phyloP scores from a whole-genome alignment of 345 rosid genomes.

The Camelina laxa region DNA sequence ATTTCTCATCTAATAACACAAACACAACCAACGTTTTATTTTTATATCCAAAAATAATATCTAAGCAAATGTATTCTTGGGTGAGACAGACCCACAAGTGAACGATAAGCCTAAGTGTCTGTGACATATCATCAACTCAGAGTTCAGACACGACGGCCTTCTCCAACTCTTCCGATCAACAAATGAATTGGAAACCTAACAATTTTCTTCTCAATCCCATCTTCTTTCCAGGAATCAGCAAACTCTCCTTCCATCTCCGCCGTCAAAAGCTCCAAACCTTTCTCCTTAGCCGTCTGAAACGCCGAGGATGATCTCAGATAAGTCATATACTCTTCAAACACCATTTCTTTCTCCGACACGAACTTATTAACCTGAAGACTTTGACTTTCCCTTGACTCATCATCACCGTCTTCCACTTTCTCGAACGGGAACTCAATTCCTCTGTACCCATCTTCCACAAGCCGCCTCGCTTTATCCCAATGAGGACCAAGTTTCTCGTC shows the following conservation, averaged over 20 bases:
- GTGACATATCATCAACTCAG: background rate
- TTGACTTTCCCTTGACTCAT: conserved; percentile 50
- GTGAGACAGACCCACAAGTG: too few species aligned
- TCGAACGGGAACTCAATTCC: conserved; percentile 75
- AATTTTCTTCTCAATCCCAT: conserved; percentile 45
- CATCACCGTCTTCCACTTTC: conserved; percentile 65
- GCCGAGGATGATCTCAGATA: conserved; percentile 73
- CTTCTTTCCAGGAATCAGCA: conserved; percentile 60
- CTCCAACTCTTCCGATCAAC: conserved; percentile 72
- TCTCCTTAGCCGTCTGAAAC: conserved; percentile 70
- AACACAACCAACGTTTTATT: too few species aligned
- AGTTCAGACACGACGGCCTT: conserved; percentile 41
- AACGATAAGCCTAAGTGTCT: too few species aligned
- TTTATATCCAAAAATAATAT: too few species aligned
- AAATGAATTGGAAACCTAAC: conserved; percentile 65
- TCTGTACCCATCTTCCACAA: conserved; percentile 65
- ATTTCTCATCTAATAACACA: too few species aligned
- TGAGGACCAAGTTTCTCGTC: conserved; percentile 44
- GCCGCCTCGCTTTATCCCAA: conserved; percentile 63
- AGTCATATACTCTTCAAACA: conserved; percentile 54
- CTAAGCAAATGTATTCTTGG: too few species aligned
- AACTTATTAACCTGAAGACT: conserved; percentile 55
- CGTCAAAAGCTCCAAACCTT: conserved; percentile 63
- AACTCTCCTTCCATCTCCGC: conserved; percentile 50
- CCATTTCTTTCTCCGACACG: conserved; percentile 60